These are phyloP conservation scores for Coprinopsis sp. DNA, from an alignment of 768 basidiomycete genomes.

Conservation along the genomic window DNA sequence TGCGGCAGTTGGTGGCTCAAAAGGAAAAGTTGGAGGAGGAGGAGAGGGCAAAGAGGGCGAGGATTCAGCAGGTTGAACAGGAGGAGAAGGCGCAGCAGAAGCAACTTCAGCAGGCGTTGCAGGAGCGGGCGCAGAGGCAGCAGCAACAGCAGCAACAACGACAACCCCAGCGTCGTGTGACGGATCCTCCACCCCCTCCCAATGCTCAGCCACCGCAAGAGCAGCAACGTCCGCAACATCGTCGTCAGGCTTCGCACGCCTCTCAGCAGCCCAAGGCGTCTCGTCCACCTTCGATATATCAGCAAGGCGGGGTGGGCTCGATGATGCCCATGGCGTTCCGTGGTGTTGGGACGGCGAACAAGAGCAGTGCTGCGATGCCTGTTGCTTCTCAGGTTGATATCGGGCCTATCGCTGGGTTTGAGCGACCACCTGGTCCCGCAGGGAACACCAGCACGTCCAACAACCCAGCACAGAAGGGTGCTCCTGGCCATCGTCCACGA, in stretches of 20 bases:
- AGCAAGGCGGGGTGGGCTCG: neutral
- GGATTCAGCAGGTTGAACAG: slow-evolving; percentile 15
- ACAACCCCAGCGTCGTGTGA: neutral
- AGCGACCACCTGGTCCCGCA: slow-evolving; percentile 3
- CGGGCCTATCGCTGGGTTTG: slow-evolving; percentile 22
- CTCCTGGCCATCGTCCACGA: slow-evolving; percentile 53
- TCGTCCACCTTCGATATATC: neutral
- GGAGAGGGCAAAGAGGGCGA: slow-evolving; percentile 10
- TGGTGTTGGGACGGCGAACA: slow-evolving; percentile 29
- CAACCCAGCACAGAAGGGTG: slow-evolving; percentile 8
- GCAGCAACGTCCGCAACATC: too few species aligned
- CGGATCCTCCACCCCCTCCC: neutral
- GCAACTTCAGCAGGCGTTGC: slow-evolving; percentile 14
- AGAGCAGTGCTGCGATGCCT: slow-evolving; percentile 58
- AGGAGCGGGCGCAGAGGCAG: neutral
- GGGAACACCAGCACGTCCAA: slow-evolving; percentile 2
- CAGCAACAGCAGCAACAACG: neutral
- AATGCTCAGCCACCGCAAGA: too few species aligned
- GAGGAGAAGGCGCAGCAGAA: slow-evolving; percentile 15
- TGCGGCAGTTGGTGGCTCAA: too few species aligned
- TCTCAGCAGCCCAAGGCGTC: neutral
- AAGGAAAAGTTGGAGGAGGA: too few species aligned
- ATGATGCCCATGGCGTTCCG: slow-evolving; percentile 16
- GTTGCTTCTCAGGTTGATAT: slow-evolving; percentile 36
- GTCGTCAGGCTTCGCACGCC: neutral